Evolutionary conservation across 305 asterid species (phyloP), one percentile per base, ranked within the genome.

Genomic region (Coffea humblotiana): DNA sequence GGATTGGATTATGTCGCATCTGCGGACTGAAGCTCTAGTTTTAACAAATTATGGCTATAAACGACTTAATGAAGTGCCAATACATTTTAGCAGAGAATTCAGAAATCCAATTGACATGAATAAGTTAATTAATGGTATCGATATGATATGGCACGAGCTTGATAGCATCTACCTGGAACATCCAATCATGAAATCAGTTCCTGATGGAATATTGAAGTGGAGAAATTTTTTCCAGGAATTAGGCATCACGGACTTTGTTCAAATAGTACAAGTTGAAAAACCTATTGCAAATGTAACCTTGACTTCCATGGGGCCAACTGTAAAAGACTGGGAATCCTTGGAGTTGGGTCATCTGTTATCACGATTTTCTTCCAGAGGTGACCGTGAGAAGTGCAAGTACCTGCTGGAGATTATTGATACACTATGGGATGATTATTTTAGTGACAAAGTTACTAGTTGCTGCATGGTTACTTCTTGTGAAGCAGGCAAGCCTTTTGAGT

Each of bases 351-450:
- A 78, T 76, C 81, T 96, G 83, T 80, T 96, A 70, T 89, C 97
- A 76, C 80, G 77, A 71, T 76, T 96, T 51, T 89, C 93, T 71
- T 85, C 92, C 61, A 80, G 76, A 52, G 84, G 81, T 80, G 92
- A 91, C 86, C 74, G 79, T 79, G 90, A 90, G 60, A 94, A 90
- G 89, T 89, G 93, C 84, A 89, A 82, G 81, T 82, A 84, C 87
- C 88, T 96, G 81, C 78, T 96, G 89, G 99, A 94, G 87, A 86
- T 96, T 84, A 94, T 96, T 80, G 98, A 94, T 92, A 86, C 76
- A 69, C 67, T 94, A 75, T 96, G 99, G 99, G 97, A 96, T 88
- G 90, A 86, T 74, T 84, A 79, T 87, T 96, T 91, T 86, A 81
- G 90, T 71, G 90, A 90, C 61, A 96, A 91, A 91, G 87, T 84